phyloP scores from a whole-genome alignment of 78 protist species.

The Dictyostelium firmibasis region DNA sequence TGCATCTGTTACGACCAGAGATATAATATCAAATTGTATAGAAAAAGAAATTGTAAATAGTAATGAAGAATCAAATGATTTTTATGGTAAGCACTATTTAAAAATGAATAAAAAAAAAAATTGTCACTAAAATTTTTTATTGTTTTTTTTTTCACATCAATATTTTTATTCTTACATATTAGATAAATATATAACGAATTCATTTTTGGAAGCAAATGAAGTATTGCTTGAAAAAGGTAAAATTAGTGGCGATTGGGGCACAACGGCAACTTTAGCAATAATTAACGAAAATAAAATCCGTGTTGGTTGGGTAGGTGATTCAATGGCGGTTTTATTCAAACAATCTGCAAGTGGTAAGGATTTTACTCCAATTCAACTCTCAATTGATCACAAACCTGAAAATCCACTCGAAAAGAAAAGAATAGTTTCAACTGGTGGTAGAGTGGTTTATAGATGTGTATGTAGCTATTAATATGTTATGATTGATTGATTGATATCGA shows the following conservation, averaged over 20 bases:
- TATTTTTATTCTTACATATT: not conserved
- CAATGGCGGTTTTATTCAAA: constrained; percentile 28
- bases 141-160: not conserved
- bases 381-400: constrained; percentile 57
- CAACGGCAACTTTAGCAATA: constrained; percentile 59
- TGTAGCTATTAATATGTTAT: not conserved
- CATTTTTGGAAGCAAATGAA: constrained; percentile 9
- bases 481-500: too few relatives aligned
- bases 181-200: not conserved
- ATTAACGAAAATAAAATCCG: not conserved
- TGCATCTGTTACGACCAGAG: constrained; percentile 16
- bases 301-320: constrained; percentile 64
- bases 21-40: not conserved
- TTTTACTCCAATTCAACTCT: not conserved
- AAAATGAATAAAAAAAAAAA: not conserved
- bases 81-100: not conserved
- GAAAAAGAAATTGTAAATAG: not conserved
- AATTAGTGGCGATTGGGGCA: constrained; percentile 28
- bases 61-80: not conserved
- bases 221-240: not conserved
- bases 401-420: not conserved
- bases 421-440: constrained; percentile 8
- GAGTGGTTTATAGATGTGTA: constrained; percentile 12
- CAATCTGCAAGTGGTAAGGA: not conserved
- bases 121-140: not conserved